Conservation (phyloP, 441 rosid species). For the Biscutella laevigata region DNA sequence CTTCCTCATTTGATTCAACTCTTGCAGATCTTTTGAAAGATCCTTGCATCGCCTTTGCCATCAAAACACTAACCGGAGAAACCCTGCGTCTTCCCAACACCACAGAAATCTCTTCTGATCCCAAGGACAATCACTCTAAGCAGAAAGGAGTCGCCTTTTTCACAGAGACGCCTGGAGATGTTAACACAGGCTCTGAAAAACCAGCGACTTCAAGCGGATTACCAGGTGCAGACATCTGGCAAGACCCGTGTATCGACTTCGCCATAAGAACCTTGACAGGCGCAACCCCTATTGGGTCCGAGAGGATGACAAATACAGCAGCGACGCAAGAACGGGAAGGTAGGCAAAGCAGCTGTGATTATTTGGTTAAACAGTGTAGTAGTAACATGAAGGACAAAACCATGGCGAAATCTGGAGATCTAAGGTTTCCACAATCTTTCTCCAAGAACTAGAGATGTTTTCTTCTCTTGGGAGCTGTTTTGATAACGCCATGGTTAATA, state of each 20-base stretch:
- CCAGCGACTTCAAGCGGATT: slow-evolving; percentile 22
- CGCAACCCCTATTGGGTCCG: slow-evolving; percentile 51
- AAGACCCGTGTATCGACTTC: slow-evolving; percentile 91
- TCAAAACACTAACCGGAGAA: slow-evolving; percentile 74
- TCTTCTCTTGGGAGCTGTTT: neutral
- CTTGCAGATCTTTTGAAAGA: slow-evolving; percentile 72
- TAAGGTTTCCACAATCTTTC: slow-evolving; percentile 15
- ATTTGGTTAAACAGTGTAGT: slow-evolving; percentile 9
- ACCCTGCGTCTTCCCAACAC: slow-evolving; percentile 35
- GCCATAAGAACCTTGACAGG: slow-evolving; percentile 87
- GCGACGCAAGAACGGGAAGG: slow-evolving; percentile 21
- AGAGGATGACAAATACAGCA: neutral
- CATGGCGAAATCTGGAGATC: neutral
- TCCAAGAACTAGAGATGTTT: neutral
- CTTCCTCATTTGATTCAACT: slow-evolving; percentile 38
- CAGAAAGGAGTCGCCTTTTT: slow-evolving; percentile 15
- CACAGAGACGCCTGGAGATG: slow-evolving; percentile 18
- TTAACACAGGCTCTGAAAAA: slow-evolving; percentile 20
- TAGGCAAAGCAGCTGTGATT: slow-evolving; percentile 17
- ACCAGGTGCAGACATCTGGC: slow-evolving; percentile 46
- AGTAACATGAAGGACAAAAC: slow-evolving; percentile 13
- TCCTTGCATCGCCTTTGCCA: slow-evolving; percentile 99
- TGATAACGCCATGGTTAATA: neutral
- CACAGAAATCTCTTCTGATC: slow-evolving; percentile 30
- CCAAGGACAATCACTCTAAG: slow-evolving; percentile 23